These are phyloP conservation scores for Brassica balearica DNA, from an alignment of 441 rosid genomes.

Conservation along the genomic window DNA sequence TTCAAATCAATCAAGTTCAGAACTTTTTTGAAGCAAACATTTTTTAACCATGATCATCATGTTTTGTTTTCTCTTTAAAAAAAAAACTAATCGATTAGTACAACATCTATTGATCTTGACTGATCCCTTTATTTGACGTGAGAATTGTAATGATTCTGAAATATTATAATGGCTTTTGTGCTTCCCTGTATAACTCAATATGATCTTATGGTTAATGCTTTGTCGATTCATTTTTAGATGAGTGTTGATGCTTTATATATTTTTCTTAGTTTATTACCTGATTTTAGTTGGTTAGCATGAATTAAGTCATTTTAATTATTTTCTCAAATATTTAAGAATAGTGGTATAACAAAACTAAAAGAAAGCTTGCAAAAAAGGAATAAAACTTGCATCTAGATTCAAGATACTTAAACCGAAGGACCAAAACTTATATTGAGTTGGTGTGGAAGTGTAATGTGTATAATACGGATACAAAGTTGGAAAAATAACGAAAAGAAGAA, in stretches of 20 bases:
- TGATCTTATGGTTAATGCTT: constrained; percentile 12
- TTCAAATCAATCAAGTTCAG: background rate
- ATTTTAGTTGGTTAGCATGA: background rate
- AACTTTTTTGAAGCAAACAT: background rate
- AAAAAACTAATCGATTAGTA: background rate
- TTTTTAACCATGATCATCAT: constrained; percentile 11
- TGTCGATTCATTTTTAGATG: background rate
- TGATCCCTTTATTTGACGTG: background rate
- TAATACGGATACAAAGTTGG: constrained; percentile 19
- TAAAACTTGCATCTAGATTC: background rate
- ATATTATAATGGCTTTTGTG: background rate
- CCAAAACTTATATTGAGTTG: constrained; percentile 1
- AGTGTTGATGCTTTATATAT: constrained; percentile 4
- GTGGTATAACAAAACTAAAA: background rate
- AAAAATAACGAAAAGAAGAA: constrained; percentile 28
- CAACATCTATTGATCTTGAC: constrained; percentile 9
- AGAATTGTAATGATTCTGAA: constrained; percentile 1
- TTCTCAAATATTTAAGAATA: background rate
- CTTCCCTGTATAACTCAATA: constrained; percentile 1
- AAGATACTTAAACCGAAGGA: background rate
- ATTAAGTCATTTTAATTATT: background rate
- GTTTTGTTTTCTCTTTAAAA: background rate
- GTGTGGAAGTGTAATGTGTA: constrained; percentile 1
- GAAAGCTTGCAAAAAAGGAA: constrained; percentile 1
- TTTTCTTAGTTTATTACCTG: constrained; percentile 1